Evolutionary conservation across 2,329 filamentous ascomycete genomes (phyloP).

Genomic region (Coniella lustricola): DNA sequence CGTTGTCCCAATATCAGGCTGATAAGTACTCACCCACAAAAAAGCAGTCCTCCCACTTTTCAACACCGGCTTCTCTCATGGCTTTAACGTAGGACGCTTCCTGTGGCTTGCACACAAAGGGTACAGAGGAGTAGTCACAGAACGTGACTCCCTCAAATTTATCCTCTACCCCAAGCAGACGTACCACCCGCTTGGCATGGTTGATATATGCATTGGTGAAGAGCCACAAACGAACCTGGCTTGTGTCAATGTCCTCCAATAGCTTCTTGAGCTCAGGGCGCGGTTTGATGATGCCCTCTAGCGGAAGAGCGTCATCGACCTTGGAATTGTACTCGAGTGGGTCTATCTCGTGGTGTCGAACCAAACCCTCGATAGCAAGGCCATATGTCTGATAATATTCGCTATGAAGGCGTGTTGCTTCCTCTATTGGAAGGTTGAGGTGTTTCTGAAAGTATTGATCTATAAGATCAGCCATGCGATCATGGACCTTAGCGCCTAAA

Average conservation of each 20-base stretch:
- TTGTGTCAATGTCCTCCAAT: conserved; percentile 73
- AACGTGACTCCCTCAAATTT: conserved; percentile 92
- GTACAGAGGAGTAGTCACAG: conserved; percentile 74
- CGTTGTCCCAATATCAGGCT: accelerated
- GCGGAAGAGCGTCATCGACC: conserved; percentile 88
- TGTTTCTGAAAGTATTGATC: conserved; percentile 57
- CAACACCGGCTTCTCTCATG: conserved; percentile 74
- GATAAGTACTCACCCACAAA: conserved; percentile 68
- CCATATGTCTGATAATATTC: conserved; percentile 96
- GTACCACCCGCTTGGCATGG: conserved; percentile 77
- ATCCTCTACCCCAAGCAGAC: conserved; percentile 74
- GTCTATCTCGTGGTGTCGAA: conserved; percentile 90
- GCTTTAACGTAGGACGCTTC: conserved; percentile 79
- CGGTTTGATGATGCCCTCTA: conserved; percentile 77
- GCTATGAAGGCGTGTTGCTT: conserved; percentile 78
- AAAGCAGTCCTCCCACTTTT: conserved; percentile 66
- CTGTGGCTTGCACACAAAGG: conserved; percentile 81
- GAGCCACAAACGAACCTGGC: conserved; percentile 84
- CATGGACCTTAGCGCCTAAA: conserved; percentile 69
- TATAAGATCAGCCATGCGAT: conserved; percentile 83
- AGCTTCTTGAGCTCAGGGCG: conserved; percentile 67
- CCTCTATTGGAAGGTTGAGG: conserved; percentile 64
- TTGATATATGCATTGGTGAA: conserved; percentile 94
- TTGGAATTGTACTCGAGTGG: conserved; percentile 89
- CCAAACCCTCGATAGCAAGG: conserved; percentile 91